A percentile compares a stretch with the other conserved stretches of the same genome.
These are phyloP conservation scores for Draba incana DNA, from an alignment of 345 rosid genomes.

Conservation along the genomic window DNA sequence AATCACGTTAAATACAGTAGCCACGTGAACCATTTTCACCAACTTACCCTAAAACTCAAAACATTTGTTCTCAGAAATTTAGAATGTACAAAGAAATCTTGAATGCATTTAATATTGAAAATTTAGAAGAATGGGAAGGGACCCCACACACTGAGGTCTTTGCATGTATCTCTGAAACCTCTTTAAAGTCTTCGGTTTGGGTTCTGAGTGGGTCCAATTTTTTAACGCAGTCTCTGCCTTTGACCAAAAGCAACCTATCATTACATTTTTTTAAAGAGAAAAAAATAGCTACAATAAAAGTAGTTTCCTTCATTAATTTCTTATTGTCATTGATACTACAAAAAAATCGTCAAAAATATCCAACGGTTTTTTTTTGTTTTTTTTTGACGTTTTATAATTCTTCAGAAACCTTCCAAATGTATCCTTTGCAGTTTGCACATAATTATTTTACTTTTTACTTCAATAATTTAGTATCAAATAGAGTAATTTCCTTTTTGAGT, in stretches of 20 bases:
- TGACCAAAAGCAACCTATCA: constrained; percentile 46
- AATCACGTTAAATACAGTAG: background rate
- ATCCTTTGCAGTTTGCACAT: constrained; percentile 2
- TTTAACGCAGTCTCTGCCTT: constrained; percentile 41
- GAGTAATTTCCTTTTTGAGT: constrained; percentile 13
- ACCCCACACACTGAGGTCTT: constrained; percentile 28
- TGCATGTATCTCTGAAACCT: constrained; percentile 39
- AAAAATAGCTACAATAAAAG: constrained; percentile 31
- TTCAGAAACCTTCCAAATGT: constrained; percentile 29
- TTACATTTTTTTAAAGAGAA: constrained; percentile 22
- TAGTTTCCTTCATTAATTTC: constrained; percentile 34
- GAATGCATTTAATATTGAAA: constrained; percentile 15
- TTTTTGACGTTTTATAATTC: too few relatives aligned
- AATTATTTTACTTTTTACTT: constrained; percentile 24
- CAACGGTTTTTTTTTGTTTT: too few relatives aligned
- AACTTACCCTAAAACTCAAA: constrained; percentile 18
- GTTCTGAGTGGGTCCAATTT: constrained; percentile 18
- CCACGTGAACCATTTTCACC: constrained; percentile 7
- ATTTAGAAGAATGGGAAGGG: constrained; percentile 20
- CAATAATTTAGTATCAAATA: background rate
- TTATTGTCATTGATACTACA: constrained; percentile 23
- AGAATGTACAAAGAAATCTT: constrained; percentile 13
- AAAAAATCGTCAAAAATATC: constrained; percentile 6
- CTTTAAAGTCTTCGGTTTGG: constrained; percentile 40
- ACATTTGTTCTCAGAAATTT: constrained; percentile 16